Evolutionary conservation across 192 early-diverging fungal genomes (phyloP), one percentile per base, ranked within the genome.

Genomic region (Glomus cerebriforme): DNA sequence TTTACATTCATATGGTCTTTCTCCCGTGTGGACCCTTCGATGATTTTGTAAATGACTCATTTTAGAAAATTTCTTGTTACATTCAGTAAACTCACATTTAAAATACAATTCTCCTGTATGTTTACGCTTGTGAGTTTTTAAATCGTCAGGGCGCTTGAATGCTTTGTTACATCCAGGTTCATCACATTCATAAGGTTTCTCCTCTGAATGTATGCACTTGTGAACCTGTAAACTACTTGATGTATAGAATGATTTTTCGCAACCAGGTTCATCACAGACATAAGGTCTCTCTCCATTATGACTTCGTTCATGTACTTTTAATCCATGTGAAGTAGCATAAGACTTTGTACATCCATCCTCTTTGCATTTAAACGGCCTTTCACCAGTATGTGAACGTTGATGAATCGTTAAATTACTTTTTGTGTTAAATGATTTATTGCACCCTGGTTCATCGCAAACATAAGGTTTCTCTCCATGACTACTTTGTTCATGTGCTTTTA

Each of bases 11-110:
- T 89, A 90, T 6, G 90, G 90, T 22, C 89, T 81, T 79, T 91
- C 90, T 31, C 90, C 90, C 12, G 90, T 91, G 73, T 92, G 90
- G 73, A 84, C 85, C 19, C 90, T 83, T 81, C 87, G 69, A 77
- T 85, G 86, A 27, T 79, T 79, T 74, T 85, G 58, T 72, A 45
- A 17, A 24, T 49, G 37, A 35, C 93, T 93, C 58, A 91, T 82
- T 82, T 96, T 93, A 29, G 89, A 90, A 80, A 96, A 96, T 34
- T 89, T 83, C 81, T 90, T 91, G 67, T 79, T 84, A 78, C 95
- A 96, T n/a, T 84, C 89, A 6, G 86, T 79, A 27, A 87, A 78
- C 35, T 86, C 83, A 82, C 95, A 96, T 39, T 81, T 77, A 45
- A 75, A 82, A 37, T 72, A 72, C 12, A 69, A 26, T 27, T 80